phyloP scores from a whole-genome alignment of 192 early-diverging fungal species.

The Backusella tarrabulga region DNA sequence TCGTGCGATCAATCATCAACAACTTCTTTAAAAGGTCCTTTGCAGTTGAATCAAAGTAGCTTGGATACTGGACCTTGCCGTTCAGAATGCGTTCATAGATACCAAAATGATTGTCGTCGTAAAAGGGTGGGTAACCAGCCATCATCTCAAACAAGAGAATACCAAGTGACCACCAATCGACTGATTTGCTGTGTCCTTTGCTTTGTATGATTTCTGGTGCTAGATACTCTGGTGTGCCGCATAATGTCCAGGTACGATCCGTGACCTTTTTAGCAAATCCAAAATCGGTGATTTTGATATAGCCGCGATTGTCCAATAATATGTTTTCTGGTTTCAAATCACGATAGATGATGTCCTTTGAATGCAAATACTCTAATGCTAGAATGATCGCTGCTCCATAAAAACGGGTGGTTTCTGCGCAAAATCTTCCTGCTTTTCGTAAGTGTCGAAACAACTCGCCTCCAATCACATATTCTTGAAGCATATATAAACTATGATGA shows the following conservation, averaged over 20 bases:
- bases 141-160: slow-evolving; percentile 91
- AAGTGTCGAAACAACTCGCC: slow-evolving; percentile 89
- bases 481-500: slow-evolving; percentile 77
- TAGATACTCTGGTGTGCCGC: slow-evolving; percentile 87
- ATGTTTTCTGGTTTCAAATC: slow-evolving; percentile 86
- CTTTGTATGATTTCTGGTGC: slow-evolving; percentile 86
- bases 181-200: slow-evolving; percentile 83
- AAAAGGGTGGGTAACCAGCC: slow-evolving; percentile 77
- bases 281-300: slow-evolving; percentile 91
- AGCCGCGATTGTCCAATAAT: slow-evolving; percentile 64
- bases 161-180: slow-evolving; percentile 93
- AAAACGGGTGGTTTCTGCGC: slow-evolving; percentile 81
- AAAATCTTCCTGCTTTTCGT: slow-evolving; percentile 77
- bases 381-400: slow-evolving; percentile 86
- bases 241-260: slow-evolving; percentile 80
- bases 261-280: slow-evolving; percentile 77
- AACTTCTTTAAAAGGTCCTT: slow-evolving; percentile 73
- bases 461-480: slow-evolving; percentile 85
- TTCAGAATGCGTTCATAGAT: slow-evolving; percentile 85
- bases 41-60: slow-evolving; percentile 62
- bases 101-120: slow-evolving; percentile 77
- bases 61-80: slow-evolving; percentile 67
- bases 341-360: slow-evolving; percentile 80
- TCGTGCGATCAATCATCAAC: slow-evolving; percentile 72
- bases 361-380: slow-evolving; percentile 84